Evolutionary conservation across 2,329 filamentous ascomycete species (phyloP), one percentile per base, ranked within the genome.

Genomic region (Harringtonia lauricola): DNA sequence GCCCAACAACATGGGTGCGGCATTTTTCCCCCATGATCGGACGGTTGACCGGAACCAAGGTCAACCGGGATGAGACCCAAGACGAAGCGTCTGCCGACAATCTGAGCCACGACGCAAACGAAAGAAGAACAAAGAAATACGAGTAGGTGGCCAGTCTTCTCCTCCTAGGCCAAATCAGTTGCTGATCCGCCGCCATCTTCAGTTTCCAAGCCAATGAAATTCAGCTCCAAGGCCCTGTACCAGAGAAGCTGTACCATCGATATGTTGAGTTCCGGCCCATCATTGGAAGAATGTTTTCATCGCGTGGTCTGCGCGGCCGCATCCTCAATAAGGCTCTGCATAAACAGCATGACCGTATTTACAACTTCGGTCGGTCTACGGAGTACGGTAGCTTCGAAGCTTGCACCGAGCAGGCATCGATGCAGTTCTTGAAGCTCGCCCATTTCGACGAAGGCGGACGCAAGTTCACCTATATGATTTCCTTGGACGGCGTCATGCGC

Each of bases 201-300:
- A 89, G 85, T 61, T 96, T 96, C 63, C 89, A 95, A 70, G 86
- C 90, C 33, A 89, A 87, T 59, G 84, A 95, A 60, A 80, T 95
- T 55, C 90, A 95, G 59, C 72, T 96, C 8, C 71, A 75, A 37
- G 90, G 90, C 0, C 90, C 90, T 0, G 82, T 92, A 0, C 89
- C 90, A 0, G 67, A 77, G 2, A 70, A 79, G 49, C 69, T 96
- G 29, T 95, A 95, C 60, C 89, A 95, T 59, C 83, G 88, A 52
- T 96, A 84, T 57, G 89, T 95, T 45, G 89, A 94, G 59, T 95
- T 95, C 63, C 83, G 80, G 45, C 88, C 89, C 22, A 86, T 95
- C 56, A 84, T 96, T 43, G 86, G 85, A 41, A 77, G 80, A 50
- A 94, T 95, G 80, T 96, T 95, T 63, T 83, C 80, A 2, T 76